Base-by-base conservation (phyloP, 78 protist genomes). In the Protostelium mycophagum region DNA sequence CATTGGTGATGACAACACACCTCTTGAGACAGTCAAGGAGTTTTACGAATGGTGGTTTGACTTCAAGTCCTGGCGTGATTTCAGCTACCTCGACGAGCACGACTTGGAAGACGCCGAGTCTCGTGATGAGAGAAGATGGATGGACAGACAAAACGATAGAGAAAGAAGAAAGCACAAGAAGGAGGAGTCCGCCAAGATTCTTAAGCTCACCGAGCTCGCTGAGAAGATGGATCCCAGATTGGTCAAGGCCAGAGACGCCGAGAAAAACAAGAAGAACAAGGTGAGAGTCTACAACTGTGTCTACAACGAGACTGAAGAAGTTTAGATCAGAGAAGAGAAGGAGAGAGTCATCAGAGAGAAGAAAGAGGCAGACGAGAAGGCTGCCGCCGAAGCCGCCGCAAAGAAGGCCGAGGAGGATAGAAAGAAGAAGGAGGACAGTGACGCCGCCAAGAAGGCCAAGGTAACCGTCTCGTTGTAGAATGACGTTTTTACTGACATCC, bases 41-140 rank as follows among this genome's bases (percentile, higher is more conserved):
- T 96, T 96, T 91, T 97, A 97, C 92, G 90, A 92, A 84, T 96
- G 90, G 90, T 97, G 98, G 98, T 93, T 92, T 90, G 1, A 85
- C 39, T 94, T 96, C 88, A 86, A 91, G 36, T 91, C 98, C 38
- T 97, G 99, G 99, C 73, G 99, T 35, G 99, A 97, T 84, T 97
- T 96, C 85, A 36, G 96, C 0, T 92, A 86, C 83, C 88, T 86
- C 28, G 97, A 96, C 85, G 95, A 94, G 88, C 89, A 91, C 51
- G 96, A 96, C 36, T 35, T 85, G 37, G 89, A 88, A 9, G 37
- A 87, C 83, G 95, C 94, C 0, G 97, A 92, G 38, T 85, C 90
- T 28, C 90, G 98, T 29, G 98, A 96, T 36, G 97, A 96, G 89
- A 90, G 88, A 63, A 97, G 98, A 88, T 96, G 96, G 96, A 94